These are phyloP conservation scores for Sextonia rubra DNA, from an alignment of 164 flowering plant genomes.

Conservation along the genomic window DNA sequence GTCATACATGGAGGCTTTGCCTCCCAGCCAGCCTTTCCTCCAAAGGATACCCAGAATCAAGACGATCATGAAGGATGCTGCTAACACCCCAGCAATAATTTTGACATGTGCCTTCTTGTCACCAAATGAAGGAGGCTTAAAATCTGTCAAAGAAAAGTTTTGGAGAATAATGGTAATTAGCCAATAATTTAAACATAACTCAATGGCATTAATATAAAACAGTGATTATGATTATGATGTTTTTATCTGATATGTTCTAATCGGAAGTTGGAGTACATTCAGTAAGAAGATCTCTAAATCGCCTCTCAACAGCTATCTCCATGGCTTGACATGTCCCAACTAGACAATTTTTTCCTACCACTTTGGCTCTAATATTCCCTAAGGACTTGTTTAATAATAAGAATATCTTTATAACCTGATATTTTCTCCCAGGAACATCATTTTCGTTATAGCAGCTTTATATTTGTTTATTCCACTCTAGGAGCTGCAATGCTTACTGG, in stretches of 20 bases:
- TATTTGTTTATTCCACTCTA: not conserved
- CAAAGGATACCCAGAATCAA: constrained; percentile 24
- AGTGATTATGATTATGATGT: not conserved
- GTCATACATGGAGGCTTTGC: constrained; percentile 11
- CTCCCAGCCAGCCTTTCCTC: constrained; percentile 24
- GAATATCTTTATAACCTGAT: too few relatives aligned
- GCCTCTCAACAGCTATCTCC: not conserved
- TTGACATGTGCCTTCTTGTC: constrained; percentile 14
- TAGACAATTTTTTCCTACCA: not conserved
- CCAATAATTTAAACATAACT: not conserved
- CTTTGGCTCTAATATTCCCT: not conserved
- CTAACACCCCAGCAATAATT: constrained; percentile 23
- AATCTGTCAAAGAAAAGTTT: not conserved
- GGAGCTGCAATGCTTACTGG: not conserved
- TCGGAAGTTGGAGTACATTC: not conserved
- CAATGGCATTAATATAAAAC: not conserved
- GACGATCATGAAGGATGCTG: constrained; percentile 12
- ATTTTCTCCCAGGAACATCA: too few relatives aligned
- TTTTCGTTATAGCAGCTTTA: too few relatives aligned
- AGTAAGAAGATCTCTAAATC: too few relatives aligned
- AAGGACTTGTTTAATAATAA: too few relatives aligned
- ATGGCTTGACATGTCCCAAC: not conserved
- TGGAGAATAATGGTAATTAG: not conserved
- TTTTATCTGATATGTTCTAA: too few relatives aligned
- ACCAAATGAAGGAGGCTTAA: constrained; percentile 10